These are phyloP conservation scores for Aspergillus nomiae DNA, from an alignment of 2,329 filamentous ascomycete species.

Conservation along the genomic window DNA sequence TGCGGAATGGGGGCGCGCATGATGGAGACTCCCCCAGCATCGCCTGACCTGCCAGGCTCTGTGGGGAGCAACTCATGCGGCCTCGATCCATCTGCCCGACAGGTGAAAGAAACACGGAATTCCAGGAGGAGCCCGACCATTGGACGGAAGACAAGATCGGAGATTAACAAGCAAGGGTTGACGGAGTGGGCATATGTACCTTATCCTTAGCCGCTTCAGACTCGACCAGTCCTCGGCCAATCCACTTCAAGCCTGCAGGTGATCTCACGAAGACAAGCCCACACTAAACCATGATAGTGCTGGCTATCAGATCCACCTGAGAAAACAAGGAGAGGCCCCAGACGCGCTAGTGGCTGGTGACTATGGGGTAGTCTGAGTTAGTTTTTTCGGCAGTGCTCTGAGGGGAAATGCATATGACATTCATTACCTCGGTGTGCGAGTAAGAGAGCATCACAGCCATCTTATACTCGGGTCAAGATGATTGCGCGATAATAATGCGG, in stretches of 20 bases:
- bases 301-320: slow-evolving; percentile 5
- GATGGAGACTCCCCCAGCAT: slow-evolving; percentile 12
- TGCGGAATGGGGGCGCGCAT: slow-evolving; percentile 12
- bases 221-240: not conserved
- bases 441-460: not conserved
- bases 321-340: slow-evolving; percentile 1
- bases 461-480: not conserved
- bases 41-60: slow-evolving; percentile 24
- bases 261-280: slow-evolving; percentile 1
- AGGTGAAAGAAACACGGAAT: not conserved
- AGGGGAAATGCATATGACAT: slow-evolving; percentile 1
- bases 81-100: slow-evolving; percentile 9
- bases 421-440: not conserved
- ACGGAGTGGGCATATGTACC: not conserved
- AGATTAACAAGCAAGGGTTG: slow-evolving; percentile 9
- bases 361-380: slow-evolving; percentile 2
- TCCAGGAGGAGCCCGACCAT: not conserved
- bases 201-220: not conserved
- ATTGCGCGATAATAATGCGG: not conserved
- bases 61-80: slow-evolving; percentile 11
- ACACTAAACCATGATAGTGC: slow-evolving; percentile 2
- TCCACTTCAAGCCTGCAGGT: not conserved
- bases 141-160: slow-evolving; percentile 6
- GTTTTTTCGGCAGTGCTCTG: not conserved
- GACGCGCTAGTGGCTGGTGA: not conserved